phyloP scores from a whole-genome alignment of 495 filamentous ascomycete genomes.

The Penicillium taxi region DNA sequence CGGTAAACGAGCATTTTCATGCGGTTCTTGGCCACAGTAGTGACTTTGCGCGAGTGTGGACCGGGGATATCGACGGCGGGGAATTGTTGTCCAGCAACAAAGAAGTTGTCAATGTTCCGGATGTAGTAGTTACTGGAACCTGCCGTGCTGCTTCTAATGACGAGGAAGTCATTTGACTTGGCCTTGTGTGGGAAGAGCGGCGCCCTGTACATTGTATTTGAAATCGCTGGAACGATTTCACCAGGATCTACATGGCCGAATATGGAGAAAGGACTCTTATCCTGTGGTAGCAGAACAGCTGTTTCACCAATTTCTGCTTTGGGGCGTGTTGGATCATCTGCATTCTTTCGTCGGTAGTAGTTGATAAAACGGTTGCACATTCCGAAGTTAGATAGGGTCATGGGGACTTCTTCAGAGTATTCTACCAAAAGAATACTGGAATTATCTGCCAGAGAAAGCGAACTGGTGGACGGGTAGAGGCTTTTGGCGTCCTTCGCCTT shows the following conservation, averaged over 20 bases:
- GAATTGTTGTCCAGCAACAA: slow-evolving; percentile 82
- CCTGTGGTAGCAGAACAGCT: slow-evolving; percentile 76
- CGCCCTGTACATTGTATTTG: slow-evolving; percentile 91
- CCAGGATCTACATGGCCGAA: slow-evolving; percentile 91
- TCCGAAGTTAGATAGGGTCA: slow-evolving; percentile 86
- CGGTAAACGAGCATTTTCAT: slow-evolving; percentile 92
- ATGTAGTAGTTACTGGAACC: slow-evolving; percentile 69
- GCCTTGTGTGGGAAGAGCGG: slow-evolving; percentile 83
- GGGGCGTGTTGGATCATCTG: slow-evolving; percentile 65
- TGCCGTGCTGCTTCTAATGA: slow-evolving; percentile 67
- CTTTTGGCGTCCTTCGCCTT: slow-evolving; percentile 67
- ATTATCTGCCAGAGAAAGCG: slow-evolving; percentile 80
- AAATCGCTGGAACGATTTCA: slow-evolving; percentile 77
- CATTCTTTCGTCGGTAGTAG: slow-evolving; percentile 84
- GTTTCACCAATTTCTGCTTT: slow-evolving; percentile 80
- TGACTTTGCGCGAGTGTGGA: slow-evolving; percentile 87
- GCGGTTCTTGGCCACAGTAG: slow-evolving; percentile 87
- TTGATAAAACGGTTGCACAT: slow-evolving; percentile 96
- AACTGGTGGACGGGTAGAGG: slow-evolving; percentile 63
- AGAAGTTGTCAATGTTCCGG: slow-evolving; percentile 81
- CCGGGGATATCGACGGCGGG: slow-evolving; percentile 88
- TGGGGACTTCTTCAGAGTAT: slow-evolving; percentile 91
- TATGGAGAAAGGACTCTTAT: slow-evolving; percentile 89
- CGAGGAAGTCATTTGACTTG: slow-evolving; percentile 77
- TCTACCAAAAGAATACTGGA: slow-evolving; percentile 80